Evolutionary conservation across 2,329 filamentous ascomycete genomes (phyloP).

Genomic region (Golovinomyces cichoracearum): DNA sequence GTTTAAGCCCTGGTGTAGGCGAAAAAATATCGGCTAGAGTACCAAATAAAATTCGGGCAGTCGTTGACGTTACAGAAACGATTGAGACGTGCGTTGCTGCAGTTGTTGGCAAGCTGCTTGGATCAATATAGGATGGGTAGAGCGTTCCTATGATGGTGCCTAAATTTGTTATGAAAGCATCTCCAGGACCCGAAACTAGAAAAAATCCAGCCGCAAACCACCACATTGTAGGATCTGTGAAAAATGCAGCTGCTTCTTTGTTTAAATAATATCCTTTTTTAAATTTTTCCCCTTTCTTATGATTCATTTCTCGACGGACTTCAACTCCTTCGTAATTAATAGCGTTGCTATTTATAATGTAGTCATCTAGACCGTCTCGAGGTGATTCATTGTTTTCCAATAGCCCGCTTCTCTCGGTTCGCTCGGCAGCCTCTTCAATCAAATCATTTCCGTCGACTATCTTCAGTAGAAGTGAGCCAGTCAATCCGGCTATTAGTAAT

Average conservation of each 20-base stretch:
- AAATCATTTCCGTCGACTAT: slow-evolving; percentile 67
- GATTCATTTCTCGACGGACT: slow-evolving; percentile 8
- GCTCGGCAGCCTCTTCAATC: slow-evolving; percentile 72
- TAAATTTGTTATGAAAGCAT: slow-evolving; percentile 93
- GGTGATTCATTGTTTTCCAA: slow-evolving; percentile 54
- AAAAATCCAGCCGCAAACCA: slow-evolving; percentile 75
- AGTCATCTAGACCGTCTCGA: slow-evolving; percentile 20
- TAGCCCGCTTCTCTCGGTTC: slow-evolving; percentile 69
- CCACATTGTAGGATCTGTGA: slow-evolving; percentile 88
- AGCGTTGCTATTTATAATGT: slow-evolving; percentile 8
- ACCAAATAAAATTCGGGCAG: slow-evolving; percentile 73
- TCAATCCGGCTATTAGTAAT: slow-evolving; percentile 41
- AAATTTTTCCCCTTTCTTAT: slow-evolving; percentile 16
- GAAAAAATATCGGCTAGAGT: slow-evolving; percentile 73
- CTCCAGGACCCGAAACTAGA: slow-evolving; percentile 58
- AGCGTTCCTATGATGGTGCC: slow-evolving; percentile 80
- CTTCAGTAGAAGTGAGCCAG: slow-evolving; percentile 48
- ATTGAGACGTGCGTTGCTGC: slow-evolving; percentile 79
- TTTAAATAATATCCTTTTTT: slow-evolving; percentile 83
- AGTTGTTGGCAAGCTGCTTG: slow-evolving; percentile 24
- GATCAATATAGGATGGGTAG: slow-evolving; percentile 28
- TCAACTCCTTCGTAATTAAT: slow-evolving; percentile 20
- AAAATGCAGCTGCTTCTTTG: slow-evolving; percentile 62
- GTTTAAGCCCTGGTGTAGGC: slow-evolving; percentile 21
- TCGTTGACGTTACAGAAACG: slow-evolving; percentile 66